phyloP scores from a whole-genome alignment of 2,329 filamentous ascomycete genomes.

The Keithomyces neogunnii region DNA sequence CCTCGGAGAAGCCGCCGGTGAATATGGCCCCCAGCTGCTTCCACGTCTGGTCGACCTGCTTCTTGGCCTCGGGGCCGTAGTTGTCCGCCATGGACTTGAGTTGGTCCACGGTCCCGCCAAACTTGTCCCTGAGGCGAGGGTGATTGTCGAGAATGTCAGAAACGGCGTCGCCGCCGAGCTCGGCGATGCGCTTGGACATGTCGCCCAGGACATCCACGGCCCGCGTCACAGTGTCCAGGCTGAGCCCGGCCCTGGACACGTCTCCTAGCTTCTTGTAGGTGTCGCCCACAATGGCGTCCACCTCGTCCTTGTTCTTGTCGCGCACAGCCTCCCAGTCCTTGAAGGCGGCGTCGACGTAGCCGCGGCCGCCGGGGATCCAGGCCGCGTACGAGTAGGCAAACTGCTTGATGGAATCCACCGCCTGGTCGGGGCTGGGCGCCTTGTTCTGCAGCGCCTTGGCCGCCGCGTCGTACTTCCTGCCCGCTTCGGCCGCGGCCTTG shows the following conservation, averaged over 20 bases:
- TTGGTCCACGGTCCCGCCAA: constrained; percentile 59
- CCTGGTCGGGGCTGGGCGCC: constrained; percentile 58
- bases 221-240: constrained; percentile 51
- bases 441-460: constrained; percentile 52
- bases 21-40: constrained; percentile 55
- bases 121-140: constrained; percentile 62
- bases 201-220: constrained; percentile 56
- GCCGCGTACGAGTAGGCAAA: constrained; percentile 60
- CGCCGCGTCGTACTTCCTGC: constrained; percentile 51
- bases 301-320: constrained; percentile 59
- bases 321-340: constrained; percentile 61
- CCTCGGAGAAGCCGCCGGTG: constrained; percentile 48
- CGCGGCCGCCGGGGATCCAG: constrained; percentile 62
- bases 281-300: constrained; percentile 58
- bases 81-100: constrained; percentile 61
- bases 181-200: constrained; percentile 48
- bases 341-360: constrained; percentile 62
- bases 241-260: constrained; percentile 50
- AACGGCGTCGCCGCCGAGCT: constrained; percentile 53
- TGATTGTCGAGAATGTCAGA: constrained; percentile 64
- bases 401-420: constrained; percentile 55
- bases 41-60: constrained; percentile 67
- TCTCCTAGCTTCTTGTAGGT: constrained; percentile 60
- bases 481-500: constrained; percentile 43
- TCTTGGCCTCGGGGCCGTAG: constrained; percentile 69